phyloP scores from a whole-genome alignment of 345 rosid genomes.

The Aurinia saxatilis region DNA sequence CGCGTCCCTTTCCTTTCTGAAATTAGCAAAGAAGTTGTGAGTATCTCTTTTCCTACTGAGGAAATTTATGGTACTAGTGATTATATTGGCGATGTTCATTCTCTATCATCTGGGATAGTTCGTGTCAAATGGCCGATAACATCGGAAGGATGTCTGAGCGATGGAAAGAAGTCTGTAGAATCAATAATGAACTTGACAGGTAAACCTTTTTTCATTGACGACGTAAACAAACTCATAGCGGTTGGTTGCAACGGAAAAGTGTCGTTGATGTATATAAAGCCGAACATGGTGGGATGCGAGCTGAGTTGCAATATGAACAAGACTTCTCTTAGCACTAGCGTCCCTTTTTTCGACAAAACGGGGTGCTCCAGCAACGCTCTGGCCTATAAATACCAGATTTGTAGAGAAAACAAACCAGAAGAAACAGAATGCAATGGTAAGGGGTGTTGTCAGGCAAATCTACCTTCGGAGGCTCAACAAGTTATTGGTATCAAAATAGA shows the following conservation, averaged over 20 bases:
- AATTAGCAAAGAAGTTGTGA: background rate
- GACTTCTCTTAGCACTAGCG: background rate
- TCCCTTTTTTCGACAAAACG: background rate
- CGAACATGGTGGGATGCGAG: slow-evolving; percentile 26
- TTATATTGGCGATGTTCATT: background rate
- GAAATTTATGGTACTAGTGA: rapidly evolving
- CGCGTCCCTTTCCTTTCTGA: background rate
- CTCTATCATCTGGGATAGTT: background rate
- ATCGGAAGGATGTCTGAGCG: background rate
- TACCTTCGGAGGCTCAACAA: slow-evolving; percentile 10
- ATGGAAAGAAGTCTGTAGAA: background rate
- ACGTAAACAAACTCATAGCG: slow-evolving; percentile 19
- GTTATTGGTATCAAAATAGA: background rate
- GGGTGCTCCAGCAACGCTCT: background rate
- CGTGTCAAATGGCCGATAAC: background rate
- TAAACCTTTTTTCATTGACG: slow-evolving; percentile 2
- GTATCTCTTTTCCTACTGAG: slow-evolving; percentile 2
- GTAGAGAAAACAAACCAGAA: background rate
- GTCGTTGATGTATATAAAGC: background rate
- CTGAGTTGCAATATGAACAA: slow-evolving; percentile 13
- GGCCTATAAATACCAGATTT: background rate
- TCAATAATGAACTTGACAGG: background rate
- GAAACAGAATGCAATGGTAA: slow-evolving; percentile 19
- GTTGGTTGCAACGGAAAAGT: slow-evolving; percentile 29
- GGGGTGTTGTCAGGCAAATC: slow-evolving; percentile 33